Base-by-base conservation (phyloP, 2,329 filamentous ascomycete species). In the Pseudovirgaria hyperparasitica region DNA sequence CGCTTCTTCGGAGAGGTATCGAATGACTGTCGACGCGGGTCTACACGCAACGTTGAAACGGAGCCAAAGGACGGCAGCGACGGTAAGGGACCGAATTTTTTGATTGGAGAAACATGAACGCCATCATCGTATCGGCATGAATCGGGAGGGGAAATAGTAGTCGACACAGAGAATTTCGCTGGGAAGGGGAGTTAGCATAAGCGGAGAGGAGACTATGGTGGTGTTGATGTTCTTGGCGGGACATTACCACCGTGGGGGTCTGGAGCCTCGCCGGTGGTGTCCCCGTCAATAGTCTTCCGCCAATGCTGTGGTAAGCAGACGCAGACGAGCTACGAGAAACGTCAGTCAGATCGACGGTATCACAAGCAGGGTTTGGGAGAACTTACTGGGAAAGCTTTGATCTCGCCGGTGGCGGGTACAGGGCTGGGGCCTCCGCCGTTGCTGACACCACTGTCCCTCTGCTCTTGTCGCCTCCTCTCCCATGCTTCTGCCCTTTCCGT, bases 251-350 rank as follows among this genome's bases (percentile, higher is more conserved):
- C 19, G 19, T 9, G 9, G 9, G 19, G 9, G 19, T n/a, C 19
- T 9, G 9, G n/a, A 20, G 19, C 11, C n/a, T n/a, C n/a, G n/a
- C n/a, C n/a, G n/a, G 46, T 51, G 33, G 43, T 50, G 45, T 94
- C 86, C 32, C 85, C 84, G 38, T 96, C 87, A 42, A 96, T 92
- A 2, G 87, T 96, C 59, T 90, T 93, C 47, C 77, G 75, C 87
- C 87, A 98, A 54, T 94, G 86, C 46, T 93, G 82, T 15, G 87
- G 90, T 17, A 93, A 63, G 55, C 90, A 96, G 22, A 96, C 84
- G 48, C 87, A 98, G 26, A 98, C 87, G 36, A 98, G 67, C 23
- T 54, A 9, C 23, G 12, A 20, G 10, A 6, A 4, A 15, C 6
- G 22, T 38, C 22, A 34, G 28, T 14, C 25, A 13, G 16, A 19